A percentile compares a stretch with the other conserved stretches of the same genome.
Evolutionary conservation across 225 moss, liverwort and hornwort species (phyloP).

Genomic region (Climacium dendroides): DNA sequence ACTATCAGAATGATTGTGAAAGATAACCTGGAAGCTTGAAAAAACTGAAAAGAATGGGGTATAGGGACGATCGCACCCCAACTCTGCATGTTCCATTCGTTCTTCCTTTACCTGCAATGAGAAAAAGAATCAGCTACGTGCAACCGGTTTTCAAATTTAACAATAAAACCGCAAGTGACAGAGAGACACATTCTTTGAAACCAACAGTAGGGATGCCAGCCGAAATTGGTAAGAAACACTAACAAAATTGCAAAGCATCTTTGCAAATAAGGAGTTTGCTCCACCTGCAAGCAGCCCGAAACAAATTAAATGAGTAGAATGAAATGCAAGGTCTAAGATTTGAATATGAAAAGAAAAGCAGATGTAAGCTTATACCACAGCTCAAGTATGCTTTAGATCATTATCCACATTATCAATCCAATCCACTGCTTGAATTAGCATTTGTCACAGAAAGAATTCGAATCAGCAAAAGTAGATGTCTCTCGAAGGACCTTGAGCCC

Average conservation of each 20-base stretch:
- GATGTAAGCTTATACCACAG: too few species aligned
- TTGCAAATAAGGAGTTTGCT: constrained; percentile 52
- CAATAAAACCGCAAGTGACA: neutral
- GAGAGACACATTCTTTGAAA: neutral
- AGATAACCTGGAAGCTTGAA: neutral
- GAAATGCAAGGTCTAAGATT: neutral
- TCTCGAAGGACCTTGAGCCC: neutral
- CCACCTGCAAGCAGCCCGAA: constrained; percentile 11
- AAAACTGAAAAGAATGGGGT: neutral
- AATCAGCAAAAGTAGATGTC: neutral
- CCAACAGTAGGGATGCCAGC: neutral
- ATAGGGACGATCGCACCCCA: constrained; percentile 53
- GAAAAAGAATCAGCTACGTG: neutral
- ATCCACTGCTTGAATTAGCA: neutral
- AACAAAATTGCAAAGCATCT: constrained; percentile 47
- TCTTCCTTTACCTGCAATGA: constrained; percentile 43
- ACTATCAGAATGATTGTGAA: neutral
- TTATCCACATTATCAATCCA: neutral
- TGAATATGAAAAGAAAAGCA: neutral
- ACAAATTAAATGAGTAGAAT: neutral
- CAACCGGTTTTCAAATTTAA: neutral
- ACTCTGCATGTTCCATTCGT: constrained; percentile 38
- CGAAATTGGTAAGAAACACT: neutral
- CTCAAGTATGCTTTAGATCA: neutral
- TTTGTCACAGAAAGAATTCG: neutral